These are phyloP conservation scores for Trichoderma guizhouense DNA, from an alignment of 2,329 filamentous ascomycete species.

Conservation along the genomic window DNA sequence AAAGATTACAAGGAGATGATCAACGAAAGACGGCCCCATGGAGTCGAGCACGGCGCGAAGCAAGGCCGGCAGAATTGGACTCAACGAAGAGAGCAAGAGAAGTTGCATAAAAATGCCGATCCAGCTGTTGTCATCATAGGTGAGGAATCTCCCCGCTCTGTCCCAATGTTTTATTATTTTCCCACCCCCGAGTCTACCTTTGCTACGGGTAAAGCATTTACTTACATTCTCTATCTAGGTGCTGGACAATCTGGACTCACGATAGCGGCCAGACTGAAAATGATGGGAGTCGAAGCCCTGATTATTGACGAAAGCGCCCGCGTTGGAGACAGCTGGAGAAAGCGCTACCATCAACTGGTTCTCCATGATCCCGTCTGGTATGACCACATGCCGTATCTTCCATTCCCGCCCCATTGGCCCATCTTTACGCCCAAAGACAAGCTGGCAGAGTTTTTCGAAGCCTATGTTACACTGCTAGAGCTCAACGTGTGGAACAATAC, in stretches of 20 bases:
- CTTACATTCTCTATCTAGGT: conserved; percentile 35
- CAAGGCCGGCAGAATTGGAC: conserved; percentile 57
- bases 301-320: conserved; percentile 57
- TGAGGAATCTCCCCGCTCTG: conserved; percentile 31
- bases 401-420: conserved; percentile 64
- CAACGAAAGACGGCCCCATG: conserved; percentile 47
- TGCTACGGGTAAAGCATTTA: too few relatives aligned
- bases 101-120: conserved; percentile 46
- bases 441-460: conserved; percentile 64
- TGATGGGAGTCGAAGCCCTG: conserved; percentile 53
- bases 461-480: conserved; percentile 62
- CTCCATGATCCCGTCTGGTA: conserved; percentile 65
- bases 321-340: conserved; percentile 63
- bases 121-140: conserved; percentile 61
- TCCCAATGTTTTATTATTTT: neutral
- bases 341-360: conserved; percentile 61
- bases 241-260: conserved; percentile 60
- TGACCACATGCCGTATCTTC: conserved; percentile 60
- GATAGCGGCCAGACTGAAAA: conserved; percentile 56
- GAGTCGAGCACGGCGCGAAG: conserved; percentile 54
- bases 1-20: conserved; percentile 51
- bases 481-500: conserved; percentile 64
- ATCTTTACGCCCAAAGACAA: conserved; percentile 71
- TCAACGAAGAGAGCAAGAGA: conserved; percentile 48
- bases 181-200: neutral